Percentiles rank a stretch among this genome's conserved stretches.
Evolutionary conservation across 192 early-diverging fungal species (phyloP).

Genomic region (Backusella circina): DNA sequence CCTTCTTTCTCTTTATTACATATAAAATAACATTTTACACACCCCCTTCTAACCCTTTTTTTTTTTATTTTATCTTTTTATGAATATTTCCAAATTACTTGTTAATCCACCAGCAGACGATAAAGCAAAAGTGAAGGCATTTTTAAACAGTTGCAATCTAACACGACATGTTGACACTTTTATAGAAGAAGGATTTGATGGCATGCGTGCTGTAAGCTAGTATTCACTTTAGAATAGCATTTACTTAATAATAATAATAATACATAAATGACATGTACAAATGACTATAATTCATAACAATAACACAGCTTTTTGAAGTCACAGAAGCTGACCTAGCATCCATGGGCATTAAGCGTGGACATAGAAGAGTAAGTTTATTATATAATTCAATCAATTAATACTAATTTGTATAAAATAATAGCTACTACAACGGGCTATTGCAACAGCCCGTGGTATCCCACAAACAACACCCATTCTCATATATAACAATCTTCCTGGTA

Average conservation of each 20-base stretch:
- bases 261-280: background rate
- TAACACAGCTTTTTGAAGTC: constrained; percentile 26
- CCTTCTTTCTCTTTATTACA: background rate
- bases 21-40: background rate
- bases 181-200: constrained; percentile 38
- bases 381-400: background rate
- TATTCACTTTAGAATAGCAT: background rate
- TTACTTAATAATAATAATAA: background rate
- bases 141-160: constrained; percentile 21
- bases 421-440: constrained; percentile 37
- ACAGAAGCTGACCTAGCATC: constrained; percentile 34
- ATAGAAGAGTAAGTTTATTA: constrained; percentile 32
- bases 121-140: constrained; percentile 9
- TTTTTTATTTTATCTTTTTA: background rate
- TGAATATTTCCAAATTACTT: background rate
- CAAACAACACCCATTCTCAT: constrained; percentile 17
- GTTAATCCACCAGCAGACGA: background rate
- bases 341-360: constrained; percentile 36
- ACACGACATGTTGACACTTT: constrained; percentile 31
- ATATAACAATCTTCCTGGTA: background rate
- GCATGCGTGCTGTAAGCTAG: constrained; percentile 30
- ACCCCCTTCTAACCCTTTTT: background rate
- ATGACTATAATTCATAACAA: background rate
- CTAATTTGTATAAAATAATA: constrained; percentile 10
- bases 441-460: constrained; percentile 28